A percentile compares a stretch with the other conserved stretches of the same genome.
These are phyloP conservation scores for Rhynchospora pubera DNA, from an alignment of 176 grass and related monocot species.

Conservation along the genomic window DNA sequence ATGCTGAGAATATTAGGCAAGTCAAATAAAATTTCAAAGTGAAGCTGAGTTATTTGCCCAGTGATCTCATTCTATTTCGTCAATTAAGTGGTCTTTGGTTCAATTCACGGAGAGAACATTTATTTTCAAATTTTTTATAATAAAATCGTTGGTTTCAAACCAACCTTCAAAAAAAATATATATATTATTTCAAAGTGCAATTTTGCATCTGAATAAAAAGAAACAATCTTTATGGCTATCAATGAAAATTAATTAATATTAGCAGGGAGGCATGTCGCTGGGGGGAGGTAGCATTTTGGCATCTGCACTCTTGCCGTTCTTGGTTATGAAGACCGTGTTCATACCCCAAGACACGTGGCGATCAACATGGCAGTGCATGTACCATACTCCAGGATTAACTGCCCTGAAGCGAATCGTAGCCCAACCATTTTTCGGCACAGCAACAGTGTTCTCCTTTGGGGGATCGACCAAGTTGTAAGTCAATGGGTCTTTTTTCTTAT, in stretches of 20 bases:
- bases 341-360: conserved; percentile 53
- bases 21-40: too few species aligned
- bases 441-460: conserved; percentile 53
- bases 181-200: too few species aligned
- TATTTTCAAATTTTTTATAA: too few species aligned
- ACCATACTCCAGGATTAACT: conserved; percentile 72
- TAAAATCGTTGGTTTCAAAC: too few species aligned
- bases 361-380: conserved; percentile 81
- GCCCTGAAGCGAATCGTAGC: conserved; percentile 74
- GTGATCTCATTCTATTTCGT: too few species aligned
- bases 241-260: background rate
- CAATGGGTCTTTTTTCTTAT: conserved; percentile 2
- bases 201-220: background rate
- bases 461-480: conserved; percentile 76
- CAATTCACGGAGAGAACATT: too few species aligned
- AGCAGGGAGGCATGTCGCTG: conserved; percentile 46
- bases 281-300: conserved; percentile 50
- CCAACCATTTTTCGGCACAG: conserved; percentile 61
- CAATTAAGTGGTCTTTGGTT: too few species aligned
- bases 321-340: conserved; percentile 57
- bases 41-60: too few species aligned
- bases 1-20: background rate
- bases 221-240: background rate
- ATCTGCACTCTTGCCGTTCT: conserved; percentile 33
- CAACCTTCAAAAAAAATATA: too few species aligned